Conservation (phyloP, 208 protist species). For the Trypanosoma scelopori region DNA sequence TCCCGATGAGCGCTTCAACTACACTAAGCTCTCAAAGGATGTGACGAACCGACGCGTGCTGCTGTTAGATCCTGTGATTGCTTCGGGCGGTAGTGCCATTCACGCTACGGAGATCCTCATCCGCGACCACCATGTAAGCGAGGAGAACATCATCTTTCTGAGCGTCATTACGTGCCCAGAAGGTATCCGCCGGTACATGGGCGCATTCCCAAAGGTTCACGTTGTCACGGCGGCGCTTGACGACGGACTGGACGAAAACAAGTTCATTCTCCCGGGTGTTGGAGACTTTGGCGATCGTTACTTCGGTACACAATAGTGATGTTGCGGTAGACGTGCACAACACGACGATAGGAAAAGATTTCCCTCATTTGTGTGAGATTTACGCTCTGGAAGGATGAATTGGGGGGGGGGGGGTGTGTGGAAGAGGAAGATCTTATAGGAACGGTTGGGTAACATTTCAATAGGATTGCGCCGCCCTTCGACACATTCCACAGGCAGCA, state of each 20-base stretch:
- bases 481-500: too few relatives aligned
- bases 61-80: constrained; percentile 97
- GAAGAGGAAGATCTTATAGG: too few relatives aligned
- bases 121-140: constrained; percentile 72
- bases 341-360: neutral
- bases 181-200: constrained; percentile 68
- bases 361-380: neutral
- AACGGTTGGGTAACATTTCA: too few relatives aligned
- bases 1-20: constrained; percentile 92
- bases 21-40: constrained; percentile 96
- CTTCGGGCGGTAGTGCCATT: constrained; percentile 90
- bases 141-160: constrained; percentile 97
- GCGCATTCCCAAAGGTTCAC: constrained; percentile 76
- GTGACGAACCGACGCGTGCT: constrained; percentile 90
- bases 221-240: constrained; percentile 94
- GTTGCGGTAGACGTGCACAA: too few relatives aligned
- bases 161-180: constrained; percentile 94
- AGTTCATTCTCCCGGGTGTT: constrained; percentile 96
- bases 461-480: too few relatives aligned
- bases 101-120: constrained; percentile 79
- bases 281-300: constrained; percentile 98
- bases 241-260: constrained; percentile 84
- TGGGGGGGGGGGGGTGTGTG: neutral
- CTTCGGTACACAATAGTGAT: constrained; percentile 88
- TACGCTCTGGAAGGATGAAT: too few relatives aligned